Conservation (phyloP, 2,329 filamentous ascomycete species). For the Penicillium paneum region DNA sequence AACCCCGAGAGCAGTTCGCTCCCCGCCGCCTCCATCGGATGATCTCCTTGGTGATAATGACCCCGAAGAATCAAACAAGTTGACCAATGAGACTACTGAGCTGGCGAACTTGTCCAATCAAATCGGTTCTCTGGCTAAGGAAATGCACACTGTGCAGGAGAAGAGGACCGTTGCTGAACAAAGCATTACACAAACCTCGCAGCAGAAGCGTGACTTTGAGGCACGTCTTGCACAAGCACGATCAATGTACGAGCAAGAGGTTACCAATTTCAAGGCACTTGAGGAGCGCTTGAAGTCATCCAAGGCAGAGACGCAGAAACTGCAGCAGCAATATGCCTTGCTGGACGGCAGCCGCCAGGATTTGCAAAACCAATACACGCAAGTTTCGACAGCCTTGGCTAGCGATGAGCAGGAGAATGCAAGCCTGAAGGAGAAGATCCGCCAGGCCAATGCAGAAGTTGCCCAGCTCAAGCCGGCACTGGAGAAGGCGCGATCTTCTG, state of each 20-base stretch:
- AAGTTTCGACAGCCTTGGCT: constrained; percentile 70
- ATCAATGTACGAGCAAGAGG: constrained; percentile 87
- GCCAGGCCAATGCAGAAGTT: constrained; percentile 76
- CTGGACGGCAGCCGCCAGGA: constrained; percentile 79
- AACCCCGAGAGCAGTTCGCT: constrained; percentile 30
- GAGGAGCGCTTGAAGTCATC: constrained; percentile 78
- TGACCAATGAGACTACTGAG: constrained; percentile 86
- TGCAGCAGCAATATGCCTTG: constrained; percentile 78
- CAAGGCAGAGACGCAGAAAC: constrained; percentile 75
- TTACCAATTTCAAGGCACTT: constrained; percentile 75
- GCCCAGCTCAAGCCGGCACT: constrained; percentile 81
- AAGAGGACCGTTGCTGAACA: constrained; percentile 77
- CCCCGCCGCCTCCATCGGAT: constrained; percentile 60
- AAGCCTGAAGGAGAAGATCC: constrained; percentile 81
- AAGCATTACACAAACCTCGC: constrained; percentile 74
- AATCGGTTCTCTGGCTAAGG: constrained; percentile 81
- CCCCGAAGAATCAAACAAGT: constrained; percentile 79
- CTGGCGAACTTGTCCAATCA: constrained; percentile 95
- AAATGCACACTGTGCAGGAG: constrained; percentile 88
- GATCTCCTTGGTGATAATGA: constrained; percentile 91
- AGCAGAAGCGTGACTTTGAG: constrained; percentile 92
- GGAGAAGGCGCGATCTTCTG: constrained; percentile 88
- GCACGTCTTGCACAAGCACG: constrained; percentile 81
- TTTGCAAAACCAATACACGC: constrained; percentile 75
- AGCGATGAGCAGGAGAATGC: constrained; percentile 86